Evolutionary conservation across 2,329 filamentous ascomycete genomes (phyloP).

Genomic region (Aureobasidium sp.): DNA sequence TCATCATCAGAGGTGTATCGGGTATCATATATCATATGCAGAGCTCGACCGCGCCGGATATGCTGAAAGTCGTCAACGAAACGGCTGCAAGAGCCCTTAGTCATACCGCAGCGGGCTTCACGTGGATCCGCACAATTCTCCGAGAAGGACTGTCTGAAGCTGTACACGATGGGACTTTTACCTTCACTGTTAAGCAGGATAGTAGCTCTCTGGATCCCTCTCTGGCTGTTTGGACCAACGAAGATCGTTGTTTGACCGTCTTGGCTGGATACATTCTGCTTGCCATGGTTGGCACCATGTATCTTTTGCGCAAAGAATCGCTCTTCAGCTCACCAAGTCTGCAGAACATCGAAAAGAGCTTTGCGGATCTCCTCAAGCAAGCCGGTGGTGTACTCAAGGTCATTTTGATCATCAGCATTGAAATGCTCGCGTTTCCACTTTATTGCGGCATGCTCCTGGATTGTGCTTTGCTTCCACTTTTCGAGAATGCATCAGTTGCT

Average conservation of each 20-base stretch:
- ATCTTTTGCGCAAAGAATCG: conserved; percentile 66
- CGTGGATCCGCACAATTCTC: background rate
- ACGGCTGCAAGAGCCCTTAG: background rate
- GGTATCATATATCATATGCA: background rate
- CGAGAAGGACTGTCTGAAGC: background rate
- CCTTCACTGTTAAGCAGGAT: conserved; percentile 14
- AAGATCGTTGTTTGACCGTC: conserved; percentile 64
- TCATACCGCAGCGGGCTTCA: background rate
- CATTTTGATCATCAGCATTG: conserved; percentile 95
- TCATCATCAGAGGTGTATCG: background rate
- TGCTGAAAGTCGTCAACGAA: background rate
- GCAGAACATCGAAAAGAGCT: conserved; percentile 59
- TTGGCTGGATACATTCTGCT: conserved; percentile 74
- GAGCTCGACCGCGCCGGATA: background rate
- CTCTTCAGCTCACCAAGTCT: conserved; percentile 55
- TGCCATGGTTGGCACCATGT: conserved; percentile 66
- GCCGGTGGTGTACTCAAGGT: conserved; percentile 97
- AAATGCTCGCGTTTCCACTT: conserved; percentile 95
- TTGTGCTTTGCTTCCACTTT: conserved; percentile 78
- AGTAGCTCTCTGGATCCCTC: conserved; percentile 29
- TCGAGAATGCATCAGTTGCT: conserved; percentile 69
- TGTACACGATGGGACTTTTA: conserved; percentile 15
- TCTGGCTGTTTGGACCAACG: conserved; percentile 39
- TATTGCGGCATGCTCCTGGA: conserved; percentile 93
- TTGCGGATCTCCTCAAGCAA: conserved; percentile 81